Base-by-base conservation (phyloP, 805 yeast species). In the Grigorovia yakushimaensis region DNA sequence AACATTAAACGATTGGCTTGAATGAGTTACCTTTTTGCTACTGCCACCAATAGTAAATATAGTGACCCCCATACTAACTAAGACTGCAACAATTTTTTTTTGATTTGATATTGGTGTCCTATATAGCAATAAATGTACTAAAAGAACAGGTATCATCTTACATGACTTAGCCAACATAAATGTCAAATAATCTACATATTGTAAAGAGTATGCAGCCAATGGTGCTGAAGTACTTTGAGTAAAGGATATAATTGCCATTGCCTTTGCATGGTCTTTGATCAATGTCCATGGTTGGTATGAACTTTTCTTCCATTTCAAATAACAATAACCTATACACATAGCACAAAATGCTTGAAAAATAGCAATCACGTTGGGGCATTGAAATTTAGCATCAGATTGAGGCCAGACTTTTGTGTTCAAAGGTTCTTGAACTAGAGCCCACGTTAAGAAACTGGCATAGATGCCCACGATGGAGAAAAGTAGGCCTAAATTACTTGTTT, bases 341-440 rank as follows among this genome's bases (percentile, higher is more conserved):
- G 96, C 96, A 47, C 84, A 76, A 2, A 77, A 53, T 4, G 89
- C 82, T 66, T 91, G 98, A 2, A 79, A 69, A 20, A 79, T 65
- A 53, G 86, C 87, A 50, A 89, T 77, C n/a, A 88, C 73, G 48
- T 87, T 73, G 1, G 98, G 88, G 1, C 88, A 82, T 49, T 80
- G 76, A 68, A 88, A 89, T 45, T 69, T 71, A 24, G 70, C 73
- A 15, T 64, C 59, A 27, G 76, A 74, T 8, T 68, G 56, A 1
- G 85, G 87, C 65, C 88, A 88, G 11, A 84, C 77, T 42, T 81
- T 81, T 1, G 88, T 79, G 13, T 88, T 76, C 53, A 93, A 78
- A 42, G 91, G 80, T 64, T 93, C 98, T 60, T 93, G 98, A 11
- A 93, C 76, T 36, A 87, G 75, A 0, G 95, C 88, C 98, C 98